Evolutionary conservation across 208 protist genomes (phyloP).

Genomic region (Vickermania ingenoplastis): DNA sequence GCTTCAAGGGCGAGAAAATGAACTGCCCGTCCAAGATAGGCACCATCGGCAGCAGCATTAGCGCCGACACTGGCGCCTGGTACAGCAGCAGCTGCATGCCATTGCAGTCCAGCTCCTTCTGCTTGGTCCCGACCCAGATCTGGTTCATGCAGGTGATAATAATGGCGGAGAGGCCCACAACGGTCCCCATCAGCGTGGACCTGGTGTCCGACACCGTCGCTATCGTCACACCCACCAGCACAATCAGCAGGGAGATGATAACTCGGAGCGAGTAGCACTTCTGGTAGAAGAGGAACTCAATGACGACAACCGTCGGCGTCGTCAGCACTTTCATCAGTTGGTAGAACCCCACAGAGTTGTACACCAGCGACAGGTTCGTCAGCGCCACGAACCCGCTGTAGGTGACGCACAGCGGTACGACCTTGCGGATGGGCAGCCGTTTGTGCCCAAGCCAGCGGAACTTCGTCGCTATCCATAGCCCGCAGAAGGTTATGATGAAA

Average conservation of each 20-base stretch:
- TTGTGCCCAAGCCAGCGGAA: constrained; percentile 46
- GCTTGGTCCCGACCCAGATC: constrained; percentile 81
- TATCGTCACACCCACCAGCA: constrained; percentile 58
- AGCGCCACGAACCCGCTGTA: constrained; percentile 86
- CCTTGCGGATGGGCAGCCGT: constrained; percentile 24
- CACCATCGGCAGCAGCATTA: constrained; percentile 48
- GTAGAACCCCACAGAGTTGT: constrained; percentile 88
- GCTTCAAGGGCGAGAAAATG: constrained; percentile 8
- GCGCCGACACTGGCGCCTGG: constrained; percentile 68
- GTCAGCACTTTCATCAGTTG: constrained; percentile 82
- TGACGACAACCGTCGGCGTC: constrained; percentile 57
- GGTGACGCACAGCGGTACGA: constrained; percentile 63
- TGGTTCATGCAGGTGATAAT: constrained; percentile 80
- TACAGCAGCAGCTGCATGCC: constrained; percentile 82
- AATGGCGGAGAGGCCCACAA: constrained; percentile 52
- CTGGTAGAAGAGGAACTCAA: constrained; percentile 51
- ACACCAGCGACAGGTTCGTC: constrained; percentile 77
- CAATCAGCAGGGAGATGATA: constrained; percentile 35
- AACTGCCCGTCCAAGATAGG: constrained; percentile 36
- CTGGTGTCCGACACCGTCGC: constrained; percentile 63
- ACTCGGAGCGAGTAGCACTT: constrained; percentile 34
- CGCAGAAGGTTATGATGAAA: constrained; percentile 49
- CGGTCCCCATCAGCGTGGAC: constrained; percentile 48
- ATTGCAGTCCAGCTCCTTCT: constrained; percentile 68
- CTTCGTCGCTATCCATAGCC: constrained; percentile 28